A percentile compares a stretch with the other conserved stretches of the same genome.
Conservation (phyloP, 2,329 filamentous ascomycete species). For the Teratosphaeria epicoccoides region DNA sequence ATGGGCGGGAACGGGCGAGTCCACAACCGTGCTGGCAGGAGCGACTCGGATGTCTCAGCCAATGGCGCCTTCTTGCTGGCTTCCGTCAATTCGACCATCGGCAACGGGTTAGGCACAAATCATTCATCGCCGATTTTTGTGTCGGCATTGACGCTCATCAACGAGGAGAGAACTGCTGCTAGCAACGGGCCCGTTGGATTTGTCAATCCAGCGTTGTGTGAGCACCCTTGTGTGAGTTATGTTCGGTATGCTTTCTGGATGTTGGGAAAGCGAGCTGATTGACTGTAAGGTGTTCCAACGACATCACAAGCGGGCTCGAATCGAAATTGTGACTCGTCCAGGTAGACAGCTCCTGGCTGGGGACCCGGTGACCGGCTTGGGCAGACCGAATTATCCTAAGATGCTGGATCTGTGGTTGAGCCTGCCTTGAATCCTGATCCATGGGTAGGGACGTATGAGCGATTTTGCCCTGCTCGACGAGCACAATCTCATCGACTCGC, state of each 20-base stretch:
- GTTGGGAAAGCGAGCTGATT: not conserved
- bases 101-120: conserved; percentile 10
- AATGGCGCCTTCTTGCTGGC: conserved; percentile 40
- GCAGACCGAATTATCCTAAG: conserved; percentile 19
- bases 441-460: not conserved
- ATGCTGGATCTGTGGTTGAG: conserved; percentile 16
- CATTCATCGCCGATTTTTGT: conserved; percentile 35
- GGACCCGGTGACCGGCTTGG: conserved; percentile 21
- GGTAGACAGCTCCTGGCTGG: conserved; percentile 9
- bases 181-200: conserved; percentile 15
- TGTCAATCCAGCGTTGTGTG: conserved; percentile 12
- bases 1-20: conserved; percentile 14
- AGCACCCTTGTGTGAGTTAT: not conserved
- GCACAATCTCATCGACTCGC: not conserved
- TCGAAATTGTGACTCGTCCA: conserved; percentile 21
- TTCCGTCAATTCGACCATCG: conserved; percentile 26
- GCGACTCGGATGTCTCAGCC: conserved; percentile 28
- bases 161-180: conserved; percentile 21
- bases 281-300: conserved; percentile 14
- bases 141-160: conserved; percentile 35
- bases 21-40: conserved; percentile 19
- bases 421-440: conserved; percentile 7
- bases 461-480: not conserved
- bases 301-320: conserved; percentile 19
- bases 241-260: not conserved